Percentiles rank a stretch among this genome's conserved stretches.
These are phyloP conservation scores for Dictyostelium intermedium DNA, from an alignment of 78 protist genomes.

Conservation along the genomic window DNA sequence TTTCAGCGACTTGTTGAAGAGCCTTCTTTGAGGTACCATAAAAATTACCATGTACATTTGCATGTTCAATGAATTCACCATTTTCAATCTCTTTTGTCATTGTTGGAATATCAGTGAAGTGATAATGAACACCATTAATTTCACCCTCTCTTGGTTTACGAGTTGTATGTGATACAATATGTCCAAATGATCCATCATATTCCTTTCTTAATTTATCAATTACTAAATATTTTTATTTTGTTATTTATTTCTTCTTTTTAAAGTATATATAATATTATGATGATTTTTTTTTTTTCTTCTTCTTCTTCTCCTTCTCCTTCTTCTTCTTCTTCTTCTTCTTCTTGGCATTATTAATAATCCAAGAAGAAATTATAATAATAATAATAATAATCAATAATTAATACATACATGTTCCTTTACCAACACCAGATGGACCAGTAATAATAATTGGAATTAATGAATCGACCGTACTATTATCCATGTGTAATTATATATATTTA, in stretches of 20 bases:
- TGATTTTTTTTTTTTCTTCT: too few species aligned
- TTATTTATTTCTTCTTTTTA: neutral
- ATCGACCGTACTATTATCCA: slow-evolving; percentile 2
- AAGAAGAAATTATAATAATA: neutral
- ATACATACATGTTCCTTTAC: slow-evolving; percentile 83
- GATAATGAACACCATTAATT: slow-evolving; percentile 63
- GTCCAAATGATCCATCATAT: slow-evolving; percentile 69
- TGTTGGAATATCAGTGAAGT: slow-evolving; percentile 27
- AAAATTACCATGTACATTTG: slow-evolving; percentile 83
- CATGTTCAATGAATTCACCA: slow-evolving; percentile 65
- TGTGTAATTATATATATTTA: slow-evolving; percentile 1
- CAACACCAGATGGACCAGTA: slow-evolving; percentile 85
- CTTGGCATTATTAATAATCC: too few species aligned
- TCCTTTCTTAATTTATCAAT: slow-evolving; percentile 68
- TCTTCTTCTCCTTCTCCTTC: too few species aligned
- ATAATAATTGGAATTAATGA: slow-evolving; percentile 69
- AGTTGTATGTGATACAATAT: slow-evolving; percentile 81
- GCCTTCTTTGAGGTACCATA: slow-evolving; percentile 85
- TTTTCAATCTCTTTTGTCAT: slow-evolving; percentile 70
- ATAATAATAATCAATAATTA: neutral
- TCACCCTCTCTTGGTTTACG: slow-evolving; percentile 84
- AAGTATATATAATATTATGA: neutral
- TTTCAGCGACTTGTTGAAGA: slow-evolving; percentile 26
- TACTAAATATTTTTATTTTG: slow-evolving; percentile 25
- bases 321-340: too few species aligned